A percentile compares a stretch with the other conserved stretches of the same genome.
These are phyloP conservation scores for Pittosporum tobira DNA, from an alignment of 129 eudicot species.

Conservation along the genomic window DNA sequence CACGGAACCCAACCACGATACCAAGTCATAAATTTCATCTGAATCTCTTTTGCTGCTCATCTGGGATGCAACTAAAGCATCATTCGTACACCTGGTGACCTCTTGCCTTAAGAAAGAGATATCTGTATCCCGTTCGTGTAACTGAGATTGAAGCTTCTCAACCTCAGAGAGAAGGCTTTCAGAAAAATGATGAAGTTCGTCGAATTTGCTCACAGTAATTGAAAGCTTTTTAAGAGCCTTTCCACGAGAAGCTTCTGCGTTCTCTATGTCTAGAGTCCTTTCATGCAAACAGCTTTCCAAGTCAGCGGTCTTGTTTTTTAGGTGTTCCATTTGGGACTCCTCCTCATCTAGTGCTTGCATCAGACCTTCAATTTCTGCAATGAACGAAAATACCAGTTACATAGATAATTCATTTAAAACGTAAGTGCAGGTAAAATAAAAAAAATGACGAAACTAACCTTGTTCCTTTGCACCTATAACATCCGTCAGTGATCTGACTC, in stretches of 20 bases:
- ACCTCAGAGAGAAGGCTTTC: conserved; percentile 79
- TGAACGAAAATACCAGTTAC: not conserved
- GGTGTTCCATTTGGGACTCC: conserved; percentile 75
- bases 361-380: conserved; percentile 67
- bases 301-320: conserved; percentile 40
- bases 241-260: conserved; percentile 68
- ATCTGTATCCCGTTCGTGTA: conserved; percentile 88
- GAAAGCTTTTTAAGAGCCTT: conserved; percentile 82
- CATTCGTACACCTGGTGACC: conserved; percentile 84
- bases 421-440: not conserved
- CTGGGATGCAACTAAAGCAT: conserved; percentile 65
- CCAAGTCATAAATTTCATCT: conserved; percentile 49
- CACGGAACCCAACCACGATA: conserved; percentile 58
- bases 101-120: conserved; percentile 84
- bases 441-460: conserved; percentile 35
- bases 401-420: not conserved
- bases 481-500: conserved; percentile 52
- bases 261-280: conserved; percentile 52
- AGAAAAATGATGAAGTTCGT: conserved; percentile 82
- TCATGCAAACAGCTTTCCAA: conserved; percentile 45
- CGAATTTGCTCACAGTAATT: conserved; percentile 73
- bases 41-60: conserved; percentile 34
- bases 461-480: conserved; percentile 65
- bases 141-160: conserved; percentile 83
- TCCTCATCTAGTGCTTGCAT: conserved; percentile 93